phyloP scores from a whole-genome alignment of 2,329 filamentous ascomycete genomes.

The Blumeriella jaapii region DNA sequence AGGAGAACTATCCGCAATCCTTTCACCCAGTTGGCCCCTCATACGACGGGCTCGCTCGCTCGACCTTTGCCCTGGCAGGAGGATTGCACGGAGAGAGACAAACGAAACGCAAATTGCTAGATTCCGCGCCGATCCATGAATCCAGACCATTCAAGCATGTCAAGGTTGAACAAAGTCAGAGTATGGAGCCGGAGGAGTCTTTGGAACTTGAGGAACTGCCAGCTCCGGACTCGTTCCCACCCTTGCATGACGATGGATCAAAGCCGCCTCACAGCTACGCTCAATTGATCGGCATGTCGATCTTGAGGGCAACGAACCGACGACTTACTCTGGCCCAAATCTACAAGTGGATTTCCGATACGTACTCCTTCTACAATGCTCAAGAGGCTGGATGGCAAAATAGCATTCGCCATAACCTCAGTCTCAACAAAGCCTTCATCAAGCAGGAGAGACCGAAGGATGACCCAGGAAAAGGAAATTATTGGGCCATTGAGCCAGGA shows the following conservation, averaged over 20 bases:
- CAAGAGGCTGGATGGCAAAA: constrained; percentile 94
- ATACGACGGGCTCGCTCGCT: constrained; percentile 20
- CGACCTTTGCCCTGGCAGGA: constrained; percentile 39
- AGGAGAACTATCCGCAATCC: constrained; percentile 42
- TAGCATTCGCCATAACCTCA: constrained; percentile 96
- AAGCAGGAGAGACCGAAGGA: constrained; percentile 95
- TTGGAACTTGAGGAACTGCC: constrained; percentile 27
- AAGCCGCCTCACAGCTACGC: constrained; percentile 94
- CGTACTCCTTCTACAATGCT: constrained; percentile 75
- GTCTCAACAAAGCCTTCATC: constrained; percentile 90
- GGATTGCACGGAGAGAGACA: no score
- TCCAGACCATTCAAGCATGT: constrained; percentile 54
- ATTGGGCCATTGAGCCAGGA: constrained; percentile 88
- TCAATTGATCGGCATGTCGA: constrained; percentile 91
- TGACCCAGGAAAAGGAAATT: constrained; percentile 93
- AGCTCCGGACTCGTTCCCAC: constrained; percentile 53
- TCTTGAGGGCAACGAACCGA: constrained; percentile 71
- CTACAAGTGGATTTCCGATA: constrained; percentile 99
- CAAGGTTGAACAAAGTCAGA: constrained; percentile 46
- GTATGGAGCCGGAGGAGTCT: constrained; percentile 25
- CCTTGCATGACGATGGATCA: constrained; percentile 70
- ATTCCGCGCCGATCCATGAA: constrained; percentile 63
- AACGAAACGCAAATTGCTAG: constrained; percentile 60
- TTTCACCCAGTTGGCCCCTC: constrained; percentile 34
- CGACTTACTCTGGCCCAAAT: constrained; percentile 87